These are phyloP conservation scores for Xylaria sp. DNA, from an alignment of 2,329 filamentous ascomycete genomes.

Conservation along the genomic window DNA sequence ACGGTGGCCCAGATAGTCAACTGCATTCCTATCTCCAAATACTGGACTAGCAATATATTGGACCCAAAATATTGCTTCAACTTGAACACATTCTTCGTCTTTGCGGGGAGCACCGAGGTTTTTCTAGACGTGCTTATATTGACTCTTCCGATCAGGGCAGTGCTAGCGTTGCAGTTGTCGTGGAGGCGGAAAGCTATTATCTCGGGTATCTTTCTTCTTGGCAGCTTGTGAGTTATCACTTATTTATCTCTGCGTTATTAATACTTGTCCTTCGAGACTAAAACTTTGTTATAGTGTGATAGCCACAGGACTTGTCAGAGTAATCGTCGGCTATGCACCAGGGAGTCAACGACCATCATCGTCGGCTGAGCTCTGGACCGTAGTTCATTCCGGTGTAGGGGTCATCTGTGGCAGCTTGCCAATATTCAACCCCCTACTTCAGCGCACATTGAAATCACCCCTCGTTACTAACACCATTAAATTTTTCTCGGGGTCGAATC, in stretches of 20 bases:
- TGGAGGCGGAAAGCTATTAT: slow-evolving; percentile 21
- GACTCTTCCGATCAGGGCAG: slow-evolving; percentile 9
- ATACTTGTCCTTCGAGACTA: not conserved
- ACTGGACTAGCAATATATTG: slow-evolving; percentile 5
- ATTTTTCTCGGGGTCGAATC: not conserved
- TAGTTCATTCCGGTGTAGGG: slow-evolving; percentile 22
- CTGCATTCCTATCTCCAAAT: slow-evolving; percentile 2
- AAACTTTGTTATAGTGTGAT: slow-evolving; percentile 9
- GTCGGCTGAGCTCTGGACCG: slow-evolving; percentile 18
- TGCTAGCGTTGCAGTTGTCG: slow-evolving; percentile 11
- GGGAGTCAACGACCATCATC: slow-evolving; percentile 22
- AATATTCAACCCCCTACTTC: slow-evolving; percentile 22
- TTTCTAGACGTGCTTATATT: slow-evolving; percentile 7
- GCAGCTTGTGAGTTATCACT: slow-evolving; percentile 25
- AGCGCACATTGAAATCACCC: slow-evolving; percentile 9
- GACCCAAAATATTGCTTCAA: slow-evolving; percentile 3
- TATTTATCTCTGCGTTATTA: not conserved
- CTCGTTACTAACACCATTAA: slow-evolving; percentile 3
- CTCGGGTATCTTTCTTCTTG: slow-evolving; percentile 28
- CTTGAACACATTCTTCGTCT: slow-evolving; percentile 2
- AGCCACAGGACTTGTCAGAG: slow-evolving; percentile 20
- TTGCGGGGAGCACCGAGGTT: slow-evolving; percentile 1
- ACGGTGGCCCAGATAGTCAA: slow-evolving; percentile 2
- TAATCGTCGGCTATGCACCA: slow-evolving; percentile 20
- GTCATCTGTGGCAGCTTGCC: slow-evolving; percentile 32